Percentiles rank a stretch among this genome's conserved stretches.
Conservation (phyloP, 768 basidiomycete species). For the Lentinula aciculospora region DNA sequence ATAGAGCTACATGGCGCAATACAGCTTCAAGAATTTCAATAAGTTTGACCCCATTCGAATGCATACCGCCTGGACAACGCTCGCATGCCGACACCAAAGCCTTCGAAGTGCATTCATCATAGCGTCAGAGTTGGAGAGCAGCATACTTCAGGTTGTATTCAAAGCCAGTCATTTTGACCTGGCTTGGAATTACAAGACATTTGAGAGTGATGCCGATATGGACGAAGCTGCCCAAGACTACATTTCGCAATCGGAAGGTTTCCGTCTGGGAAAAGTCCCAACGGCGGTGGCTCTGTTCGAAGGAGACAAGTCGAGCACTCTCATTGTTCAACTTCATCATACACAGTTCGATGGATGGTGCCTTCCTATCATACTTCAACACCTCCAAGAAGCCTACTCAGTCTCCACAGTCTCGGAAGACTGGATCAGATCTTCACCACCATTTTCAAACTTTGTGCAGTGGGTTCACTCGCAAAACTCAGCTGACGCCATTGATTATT, state of each 20-base stretch:
- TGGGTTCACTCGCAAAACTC: neutral
- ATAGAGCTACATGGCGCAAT: conserved; percentile 1
- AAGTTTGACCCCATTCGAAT: neutral
- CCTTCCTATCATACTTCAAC: neutral
- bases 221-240: neutral
- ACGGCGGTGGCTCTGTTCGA: neutral
- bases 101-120: neutral
- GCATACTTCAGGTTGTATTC: neutral
- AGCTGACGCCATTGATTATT: neutral
- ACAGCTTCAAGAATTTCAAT: neutral
- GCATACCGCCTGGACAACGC: neutral
- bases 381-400: neutral
- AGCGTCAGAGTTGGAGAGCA: neutral
- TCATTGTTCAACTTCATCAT: neutral
- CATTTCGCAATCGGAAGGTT: neutral
- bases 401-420: neutral
- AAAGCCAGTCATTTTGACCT: neutral
- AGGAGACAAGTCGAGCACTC: neutral
- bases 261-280: neutral
- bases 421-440: neutral
- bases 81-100: neutral
- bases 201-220: neutral
- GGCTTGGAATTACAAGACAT: neutral
- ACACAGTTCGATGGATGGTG: neutral
- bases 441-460: neutral